Evolutionary conservation across 805 yeast species (phyloP), one percentile per base, ranked within the genome.

Genomic region (Schwanniomyces pseudopolymorphus): DNA sequence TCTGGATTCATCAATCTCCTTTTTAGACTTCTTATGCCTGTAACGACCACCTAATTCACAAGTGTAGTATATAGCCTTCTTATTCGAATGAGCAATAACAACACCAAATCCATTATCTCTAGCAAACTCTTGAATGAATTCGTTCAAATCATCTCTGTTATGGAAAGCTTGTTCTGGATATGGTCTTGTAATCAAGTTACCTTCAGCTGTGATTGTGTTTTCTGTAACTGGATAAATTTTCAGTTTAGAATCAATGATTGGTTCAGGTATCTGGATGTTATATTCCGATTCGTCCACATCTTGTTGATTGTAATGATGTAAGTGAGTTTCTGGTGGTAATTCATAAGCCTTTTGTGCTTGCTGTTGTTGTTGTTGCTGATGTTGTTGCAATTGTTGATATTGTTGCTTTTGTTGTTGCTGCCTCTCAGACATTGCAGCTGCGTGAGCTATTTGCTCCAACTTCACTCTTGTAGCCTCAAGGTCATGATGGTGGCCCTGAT

Each of bases 31-130:
- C 57, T 78, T 78, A 54, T 77, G 80, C 47, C 84, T 66, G 56
- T 79, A 79, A 21, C 76, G 66, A 20, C 84, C 84, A 39, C 84
- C 84, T 39, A 79, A 63, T 58, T 79, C 83, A 58, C 84, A 79
- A 8, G 83, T 79, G 59, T 77, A 79, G 59, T 79, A 79, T 49
- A 79, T 79, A 28, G 83, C 83, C 58, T 79, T 79, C 49, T 70
- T 73, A 59, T 79, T 79, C 28, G 81, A 77, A 61, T 79, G 83
- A 22, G 83, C 81, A 58, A 79, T 79, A 17, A 80, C 83, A 40
- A 79, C 79, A 4, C 83, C 83, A 63, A 79, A 79, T 42, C 80
- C 82, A 55, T 79, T 77, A 54, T 76, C 80, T 40, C 79, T 66
- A 17, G 82, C 82, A 64, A 78, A 79, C 48, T 78, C 83, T 43